Base-by-base conservation (phyloP, 2,329 filamentous ascomycete species). In the Talaromyces sp. region DNA sequence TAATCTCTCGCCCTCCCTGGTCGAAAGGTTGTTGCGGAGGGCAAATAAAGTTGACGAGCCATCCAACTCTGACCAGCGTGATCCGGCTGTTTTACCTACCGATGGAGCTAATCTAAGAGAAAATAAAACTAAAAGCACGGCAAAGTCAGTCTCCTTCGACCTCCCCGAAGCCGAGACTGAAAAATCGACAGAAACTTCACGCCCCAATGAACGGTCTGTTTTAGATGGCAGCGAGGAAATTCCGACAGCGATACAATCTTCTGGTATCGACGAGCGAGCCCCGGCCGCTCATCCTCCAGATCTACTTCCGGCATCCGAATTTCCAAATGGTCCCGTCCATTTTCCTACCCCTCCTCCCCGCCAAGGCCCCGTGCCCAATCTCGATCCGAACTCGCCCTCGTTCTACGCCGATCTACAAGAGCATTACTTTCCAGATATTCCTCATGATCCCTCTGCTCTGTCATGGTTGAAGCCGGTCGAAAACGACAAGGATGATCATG, bases 341-440 rank as follows among this genome's bases (percentile, higher is more conserved):
- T 80, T 80, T 72, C 73, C 81, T 65, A 72, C 79, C 65, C 75
- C 79, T 27, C 70, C 80, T 61, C 66, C 78, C 67, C 65, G 78
- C 68, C 40, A 81, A 74, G 68, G 81, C 27, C 75, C 83, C 2
- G 76, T 77, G 70, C 89, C 90, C 10, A 88, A 92, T 63, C 88
- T 98, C 65, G 91, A 98, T 73, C 92, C 93, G 0, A 81, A 86
- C 42, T 91, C 93, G 63, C 89, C 91, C 0, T 83, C 91, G 70
- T 98, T 98, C 78, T 87, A 98, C 62, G 78, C 85, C 54, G 89
- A 91, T 61, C 86, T 99, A 5, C 93, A 96, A 81, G 79, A 87
- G 27, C 96, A 97, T 75, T 99, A 96, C 83, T 99, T 97, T 76
- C 93, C 95, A 12, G 86, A 87, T 65, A 87, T 96, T 1, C 87